Base-by-base conservation (phyloP, 1,284 basidiomycete genomes). In the Malassezia nana region DNA sequence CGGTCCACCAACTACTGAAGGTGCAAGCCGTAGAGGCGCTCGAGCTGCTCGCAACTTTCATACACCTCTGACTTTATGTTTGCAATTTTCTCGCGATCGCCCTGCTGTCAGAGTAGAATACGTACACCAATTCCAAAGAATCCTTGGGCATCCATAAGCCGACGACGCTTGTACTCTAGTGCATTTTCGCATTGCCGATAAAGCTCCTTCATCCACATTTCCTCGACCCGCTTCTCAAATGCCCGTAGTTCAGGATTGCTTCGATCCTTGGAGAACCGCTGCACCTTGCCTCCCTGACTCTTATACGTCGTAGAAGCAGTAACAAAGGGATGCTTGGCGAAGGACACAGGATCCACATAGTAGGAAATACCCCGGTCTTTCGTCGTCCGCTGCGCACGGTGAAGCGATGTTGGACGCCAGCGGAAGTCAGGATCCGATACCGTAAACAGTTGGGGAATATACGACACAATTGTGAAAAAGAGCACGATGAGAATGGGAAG, bases 281-380 rank as follows among this genome's bases (percentile, higher is more conserved):
- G 52, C n/a, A 55, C 25, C 7, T 29, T 45, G 9, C 52, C 41
- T 9, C 52, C 52, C 9, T 49, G 24, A 4, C 46, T 41, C 31
- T 41, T 63, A 55, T 51, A 64, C 59, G 59, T 60, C 62, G 18
- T 51, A 47, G 39, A 64, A 32, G 44, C 24, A 10, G 60, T 60
- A 4, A 72, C 64, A 24, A 80, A 75, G 1, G 87, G 84, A 74
- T 92, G 89, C 10, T 78, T 78, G 45, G 82, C 76, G 75, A 90
- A 90, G 69, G 92, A 85, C 8, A 77, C 76, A 5, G 80, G 78
- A 72, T 92, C 87, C 67, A 98, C 89, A 65, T 83, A 89, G 77
- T 98, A 96, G 18, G 81, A 81, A 41, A 95, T 78, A 39, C 82
- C 81, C 55, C 87, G 76, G 18, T 80, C 79, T 33, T 77, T 76